A percentile compares a stretch with the other conserved stretches of the same genome.
Evolutionary conservation across 352 stramenopile genomes (phyloP).

Genomic region (Phytophthora boehmeriae): DNA sequence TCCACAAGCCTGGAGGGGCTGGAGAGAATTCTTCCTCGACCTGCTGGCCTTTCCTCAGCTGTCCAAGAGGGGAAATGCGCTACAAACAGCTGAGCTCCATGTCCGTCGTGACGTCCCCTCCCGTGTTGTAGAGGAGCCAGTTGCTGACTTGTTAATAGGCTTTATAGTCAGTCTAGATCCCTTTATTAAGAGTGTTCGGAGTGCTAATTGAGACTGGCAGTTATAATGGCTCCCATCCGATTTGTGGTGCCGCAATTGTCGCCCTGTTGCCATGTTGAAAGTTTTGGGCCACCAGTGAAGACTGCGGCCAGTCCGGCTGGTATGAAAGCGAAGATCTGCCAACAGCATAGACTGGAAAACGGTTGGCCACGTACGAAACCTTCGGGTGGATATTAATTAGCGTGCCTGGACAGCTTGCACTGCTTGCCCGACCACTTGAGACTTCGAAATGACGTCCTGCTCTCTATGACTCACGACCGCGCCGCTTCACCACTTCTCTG

Average conservation of each 20-base stretch:
- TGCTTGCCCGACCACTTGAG: slow-evolving; percentile 24
- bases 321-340: slow-evolving; percentile 9
- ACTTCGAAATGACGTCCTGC: too few species aligned
- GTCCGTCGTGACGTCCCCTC: slow-evolving; percentile 28
- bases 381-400: too few species aligned
- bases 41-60: slow-evolving; percentile 29
- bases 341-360: too few species aligned
- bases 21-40: slow-evolving; percentile 12
- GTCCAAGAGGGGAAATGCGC: slow-evolving; percentile 37
- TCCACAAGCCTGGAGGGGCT: neutral
- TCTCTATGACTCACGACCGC: too few species aligned
- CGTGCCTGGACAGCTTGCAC: too few species aligned
- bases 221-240: slow-evolving; percentile 1
- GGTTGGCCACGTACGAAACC: too few species aligned
- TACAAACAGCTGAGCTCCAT: slow-evolving; percentile 40
- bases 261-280: slow-evolving; percentile 35
- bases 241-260: slow-evolving; percentile 9
- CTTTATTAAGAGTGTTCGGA: slow-evolving; percentile 1
- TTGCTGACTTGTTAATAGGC: slow-evolving; percentile 14
- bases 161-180: neutral
- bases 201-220: slow-evolving; percentile 3
- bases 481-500: too few species aligned
- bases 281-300: slow-evolving; percentile 6
- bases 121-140: slow-evolving; percentile 28
- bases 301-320: slow-evolving; percentile 12